phyloP scores from a whole-genome alignment of 2,329 filamentous ascomycete genomes.

The Clonostachys chloroleuca region DNA sequence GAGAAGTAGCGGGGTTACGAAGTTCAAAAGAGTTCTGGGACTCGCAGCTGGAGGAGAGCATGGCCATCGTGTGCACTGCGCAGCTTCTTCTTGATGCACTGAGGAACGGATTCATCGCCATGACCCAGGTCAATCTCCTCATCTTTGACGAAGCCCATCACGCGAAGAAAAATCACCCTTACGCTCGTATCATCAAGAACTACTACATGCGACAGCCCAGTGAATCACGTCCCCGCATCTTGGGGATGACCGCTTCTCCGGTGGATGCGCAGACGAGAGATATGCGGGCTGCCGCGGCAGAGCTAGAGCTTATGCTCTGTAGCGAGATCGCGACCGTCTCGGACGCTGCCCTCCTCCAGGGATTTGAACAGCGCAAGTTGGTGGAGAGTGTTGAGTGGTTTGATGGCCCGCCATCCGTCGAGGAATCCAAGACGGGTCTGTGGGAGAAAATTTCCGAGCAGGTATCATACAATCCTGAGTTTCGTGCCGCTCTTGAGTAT shows the following conservation, averaged over 20 bases:
- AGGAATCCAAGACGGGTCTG: constrained; percentile 58
- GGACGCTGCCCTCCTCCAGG: constrained; percentile 24
- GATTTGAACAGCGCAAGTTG: constrained; percentile 13
- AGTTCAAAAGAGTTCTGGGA: constrained; percentile 43
- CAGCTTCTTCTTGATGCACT: constrained; percentile 80
- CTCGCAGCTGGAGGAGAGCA: constrained; percentile 55
- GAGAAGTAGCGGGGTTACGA: constrained; percentile 51
- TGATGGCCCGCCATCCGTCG: constrained; percentile 32
- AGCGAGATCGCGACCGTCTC: constrained; percentile 75
- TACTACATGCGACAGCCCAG: constrained; percentile 58
- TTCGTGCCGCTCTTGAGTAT: constrained; percentile 55
- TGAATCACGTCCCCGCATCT: constrained; percentile 64
- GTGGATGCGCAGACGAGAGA: constrained; percentile 74
- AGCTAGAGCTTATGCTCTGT: constrained; percentile 74
- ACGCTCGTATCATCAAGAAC: constrained; percentile 84
- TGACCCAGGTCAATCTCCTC: constrained; percentile 81
- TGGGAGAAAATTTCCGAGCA: constrained; percentile 48
- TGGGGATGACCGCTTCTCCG: constrained; percentile 97
- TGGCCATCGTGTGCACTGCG: constrained; percentile 89
- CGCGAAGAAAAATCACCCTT: constrained; percentile 89
- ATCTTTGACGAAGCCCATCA: constrained; percentile 97
- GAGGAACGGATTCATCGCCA: constrained; percentile 72
- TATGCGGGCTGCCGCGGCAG: constrained; percentile 62
- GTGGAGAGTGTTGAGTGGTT: constrained; percentile 49
- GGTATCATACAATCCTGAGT: constrained; percentile 31